These are phyloP conservation scores for Penicillium argentinense DNA, from an alignment of 495 filamentous ascomycete species.

Conservation along the genomic window DNA sequence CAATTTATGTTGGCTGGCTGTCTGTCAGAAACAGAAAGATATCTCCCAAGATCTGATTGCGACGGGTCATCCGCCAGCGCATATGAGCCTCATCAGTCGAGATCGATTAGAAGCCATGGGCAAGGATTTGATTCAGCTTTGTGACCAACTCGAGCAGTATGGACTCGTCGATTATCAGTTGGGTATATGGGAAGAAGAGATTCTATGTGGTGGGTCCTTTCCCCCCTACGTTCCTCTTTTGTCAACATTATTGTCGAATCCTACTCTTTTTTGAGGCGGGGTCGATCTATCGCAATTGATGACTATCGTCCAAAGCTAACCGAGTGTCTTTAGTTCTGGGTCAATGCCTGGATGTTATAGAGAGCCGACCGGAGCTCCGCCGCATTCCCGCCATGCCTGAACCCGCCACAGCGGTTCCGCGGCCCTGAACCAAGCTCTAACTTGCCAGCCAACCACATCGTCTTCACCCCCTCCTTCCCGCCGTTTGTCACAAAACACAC, in stretches of 20 bases:
- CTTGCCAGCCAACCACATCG: not conserved
- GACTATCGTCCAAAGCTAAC: slow-evolving; percentile 5
- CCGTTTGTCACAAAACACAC: not conserved
- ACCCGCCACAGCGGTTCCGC: slow-evolving; percentile 22
- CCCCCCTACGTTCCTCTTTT: not conserved
- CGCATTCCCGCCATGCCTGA: slow-evolving; percentile 22
- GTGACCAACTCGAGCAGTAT: slow-evolving; percentile 82
- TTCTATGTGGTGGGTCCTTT: slow-evolving; percentile 68
- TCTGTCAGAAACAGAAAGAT: slow-evolving; percentile 86
- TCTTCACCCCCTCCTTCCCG: not conserved
- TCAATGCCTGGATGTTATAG: slow-evolving; percentile 62
- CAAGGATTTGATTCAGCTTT: slow-evolving; percentile 73
- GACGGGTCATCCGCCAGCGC: slow-evolving; percentile 56
- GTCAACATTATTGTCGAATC: not conserved
- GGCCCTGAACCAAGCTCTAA: slow-evolving; percentile 22
- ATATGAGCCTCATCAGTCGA: slow-evolving; percentile 63
- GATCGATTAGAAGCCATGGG: slow-evolving; percentile 78
- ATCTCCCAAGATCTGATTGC: slow-evolving; percentile 59
- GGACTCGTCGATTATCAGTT: slow-evolving; percentile 97
- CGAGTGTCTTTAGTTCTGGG: slow-evolving; percentile 57
- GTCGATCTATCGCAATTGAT: not conserved
- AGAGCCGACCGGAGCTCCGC: slow-evolving; percentile 34
- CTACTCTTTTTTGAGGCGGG: not conserved
- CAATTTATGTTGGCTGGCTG: slow-evolving; percentile 88
- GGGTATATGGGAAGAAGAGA: slow-evolving; percentile 94